These are phyloP conservation scores for Arachnomyces sp. DNA, from an alignment of 2,329 filamentous ascomycete species.

Conservation along the genomic window DNA sequence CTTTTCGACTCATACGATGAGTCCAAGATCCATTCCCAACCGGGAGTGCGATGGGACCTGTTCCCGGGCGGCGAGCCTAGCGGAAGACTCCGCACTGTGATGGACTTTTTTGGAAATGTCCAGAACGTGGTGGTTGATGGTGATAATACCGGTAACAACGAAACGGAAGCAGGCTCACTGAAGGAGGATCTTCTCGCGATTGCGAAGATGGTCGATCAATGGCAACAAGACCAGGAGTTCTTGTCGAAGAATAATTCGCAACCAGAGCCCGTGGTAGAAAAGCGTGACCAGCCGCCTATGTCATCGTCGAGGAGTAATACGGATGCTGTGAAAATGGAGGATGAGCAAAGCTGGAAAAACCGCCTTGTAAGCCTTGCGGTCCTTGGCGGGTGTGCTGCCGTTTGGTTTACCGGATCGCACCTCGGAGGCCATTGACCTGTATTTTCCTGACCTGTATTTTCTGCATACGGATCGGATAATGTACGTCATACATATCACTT, in stretches of 20 bases:
- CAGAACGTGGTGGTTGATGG: conserved; percentile 89
- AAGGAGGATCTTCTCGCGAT: conserved; percentile 70
- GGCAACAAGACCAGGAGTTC: conserved; percentile 32
- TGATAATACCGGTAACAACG: conserved; percentile 38
- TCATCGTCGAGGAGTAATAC: too few species aligned
- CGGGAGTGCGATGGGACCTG: conserved; percentile 90
- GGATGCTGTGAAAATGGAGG: conserved; percentile 14
- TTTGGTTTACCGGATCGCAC: conserved; percentile 19
- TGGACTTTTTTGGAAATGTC: conserved; percentile 97
- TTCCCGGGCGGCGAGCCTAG: conserved; percentile 75
- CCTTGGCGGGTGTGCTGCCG: conserved; percentile 19
- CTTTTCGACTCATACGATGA: conserved; percentile 95
- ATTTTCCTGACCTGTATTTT: conserved; percentile 1
- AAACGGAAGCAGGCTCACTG: conserved; percentile 46
- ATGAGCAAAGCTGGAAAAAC: conserved; percentile 17
- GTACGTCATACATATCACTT: background rate
- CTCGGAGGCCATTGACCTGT: conserved; percentile 1
- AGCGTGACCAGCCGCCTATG: background rate
- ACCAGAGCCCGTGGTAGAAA: conserved; percentile 5
- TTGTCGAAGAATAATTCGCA: conserved; percentile 12
- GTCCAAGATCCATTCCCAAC: conserved; percentile 86
- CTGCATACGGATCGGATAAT: background rate
- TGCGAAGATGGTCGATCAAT: conserved; percentile 51
- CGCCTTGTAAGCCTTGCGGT: conserved; percentile 19
- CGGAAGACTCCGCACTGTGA: conserved; percentile 72